Evolutionary conservation across 129 eudicot species (phyloP), one percentile per base, ranked within the genome.

Genomic region (Ambrosia trifida): DNA sequence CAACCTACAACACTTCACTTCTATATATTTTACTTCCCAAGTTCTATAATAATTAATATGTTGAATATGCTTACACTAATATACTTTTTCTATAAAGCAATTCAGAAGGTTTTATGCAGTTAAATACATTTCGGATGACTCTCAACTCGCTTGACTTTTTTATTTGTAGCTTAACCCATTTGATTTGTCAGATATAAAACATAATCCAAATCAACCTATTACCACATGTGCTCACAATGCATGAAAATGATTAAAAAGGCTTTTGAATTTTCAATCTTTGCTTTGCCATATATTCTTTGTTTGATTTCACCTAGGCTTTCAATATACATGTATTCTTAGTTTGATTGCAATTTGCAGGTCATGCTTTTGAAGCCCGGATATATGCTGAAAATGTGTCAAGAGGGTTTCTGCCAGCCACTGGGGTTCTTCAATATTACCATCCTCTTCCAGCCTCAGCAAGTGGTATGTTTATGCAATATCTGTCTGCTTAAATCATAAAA

Each of bases 331-430:
- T 6, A 43, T 57, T 31, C 64, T 69, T 45, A 13, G 36, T 52
- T 51, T 76, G 54, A 68, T 78, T 70, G 45, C 84, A 87, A 71
- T 66, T 77, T 67, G 35, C 87, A 95, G 99, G 99, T 18, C 99
- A 95, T 82, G 96, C 99, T 72, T 95, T 95, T 83, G 99, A 95
- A 84, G 96, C 99, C 79, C 89, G 99, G 28, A 90, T 95, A 82
- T 95, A 95, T 74, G 99, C 99, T 68, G 99, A 95, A 84, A 95
- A 87, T 80, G 99, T 90, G 77, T 88, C 89, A 33, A 95, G 85
- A 79, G 97, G 99, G 46, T 95, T 95, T 83, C 91, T 95, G 32
- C 99, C 99, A 36, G 99, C 99, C 60, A 88, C 97, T 51, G 99
- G 99, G 19, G 88, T 86, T 77, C 97, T 95, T 78, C 91, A 95